Percentiles rank a stretch among this genome's conserved stretches.
These are phyloP conservation scores for Juglanconis juglandina DNA, from an alignment of 2,329 filamentous ascomycete species.

Conservation along the genomic window DNA sequence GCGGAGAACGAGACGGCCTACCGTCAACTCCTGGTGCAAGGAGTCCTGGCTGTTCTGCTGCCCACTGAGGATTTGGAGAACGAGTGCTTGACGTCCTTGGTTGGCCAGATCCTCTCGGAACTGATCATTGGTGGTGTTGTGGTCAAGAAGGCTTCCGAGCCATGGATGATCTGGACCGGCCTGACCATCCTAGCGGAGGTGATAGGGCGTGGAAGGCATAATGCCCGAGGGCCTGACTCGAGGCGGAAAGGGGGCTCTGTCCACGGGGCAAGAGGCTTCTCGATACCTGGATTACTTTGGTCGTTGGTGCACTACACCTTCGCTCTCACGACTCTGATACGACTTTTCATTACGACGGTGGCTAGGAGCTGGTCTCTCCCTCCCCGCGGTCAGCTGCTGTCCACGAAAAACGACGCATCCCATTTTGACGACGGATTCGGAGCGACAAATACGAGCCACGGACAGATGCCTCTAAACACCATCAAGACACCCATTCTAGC, in stretches of 20 bases:
- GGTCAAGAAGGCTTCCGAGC: conserved; percentile 76
- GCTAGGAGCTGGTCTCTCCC: conserved; percentile 66
- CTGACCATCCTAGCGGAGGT: conserved; percentile 66
- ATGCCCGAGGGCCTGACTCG: conserved; percentile 7
- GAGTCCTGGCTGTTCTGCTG: conserved; percentile 75
- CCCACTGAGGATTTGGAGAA: conserved; percentile 93
- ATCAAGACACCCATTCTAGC: conserved; percentile 64
- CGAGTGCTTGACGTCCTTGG: conserved; percentile 74
- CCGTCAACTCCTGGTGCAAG: conserved; percentile 82
- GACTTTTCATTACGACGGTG: conserved; percentile 62
- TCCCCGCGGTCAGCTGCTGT: conserved; percentile 36
- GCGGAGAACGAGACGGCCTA: conserved; percentile 76
- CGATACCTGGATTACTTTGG: conserved; percentile 51
- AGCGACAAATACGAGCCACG: conserved; percentile 22
- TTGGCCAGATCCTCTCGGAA: conserved; percentile 85
- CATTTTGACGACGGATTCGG: conserved; percentile 21
- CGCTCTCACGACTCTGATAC: conserved; percentile 58
- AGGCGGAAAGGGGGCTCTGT: conserved; percentile 17
- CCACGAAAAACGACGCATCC: conserved; percentile 23
- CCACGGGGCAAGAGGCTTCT: conserved; percentile 28
- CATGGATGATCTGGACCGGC: conserved; percentile 84
- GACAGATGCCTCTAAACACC: conserved; percentile 21
- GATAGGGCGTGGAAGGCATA: conserved; percentile 26
- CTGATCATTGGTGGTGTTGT: conserved; percentile 82
- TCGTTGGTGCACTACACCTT: conserved; percentile 53